Conservation (phyloP, 305 asterid genomes). For the Fraxinus velutina region DNA sequence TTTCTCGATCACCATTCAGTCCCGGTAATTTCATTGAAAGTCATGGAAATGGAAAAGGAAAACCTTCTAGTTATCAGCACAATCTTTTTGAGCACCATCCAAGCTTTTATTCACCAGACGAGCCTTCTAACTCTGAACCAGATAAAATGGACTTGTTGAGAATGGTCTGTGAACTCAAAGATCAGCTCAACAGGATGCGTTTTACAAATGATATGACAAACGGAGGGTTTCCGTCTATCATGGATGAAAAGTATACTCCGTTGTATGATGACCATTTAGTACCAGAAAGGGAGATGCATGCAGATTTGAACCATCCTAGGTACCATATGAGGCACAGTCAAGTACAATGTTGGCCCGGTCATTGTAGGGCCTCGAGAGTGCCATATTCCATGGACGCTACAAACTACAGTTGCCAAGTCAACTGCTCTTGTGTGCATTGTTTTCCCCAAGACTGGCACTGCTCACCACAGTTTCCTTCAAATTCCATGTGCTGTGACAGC, state of each 20-base stretch:
- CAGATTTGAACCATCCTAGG: conserved; percentile 30
- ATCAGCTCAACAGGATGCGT: conserved; percentile 53
- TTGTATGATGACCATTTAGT: conserved; percentile 30
- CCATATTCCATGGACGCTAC: conserved; percentile 58
- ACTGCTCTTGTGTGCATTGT: conserved; percentile 53
- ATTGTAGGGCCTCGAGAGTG: conserved; percentile 33
- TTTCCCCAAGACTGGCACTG: conserved; percentile 45
- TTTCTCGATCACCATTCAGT: conserved; percentile 28
- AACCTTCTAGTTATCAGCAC: conserved; percentile 28
- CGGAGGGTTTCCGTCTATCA: conserved; percentile 22
- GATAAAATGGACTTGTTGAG: conserved; percentile 62
- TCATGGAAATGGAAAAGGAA: conserved; percentile 24
- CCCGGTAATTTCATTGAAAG: conserved; percentile 30
- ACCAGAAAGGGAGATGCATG: conserved; percentile 33
- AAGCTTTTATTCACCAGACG: conserved; percentile 32
- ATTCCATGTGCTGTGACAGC: conserved; percentile 23
- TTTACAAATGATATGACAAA: conserved; percentile 30
- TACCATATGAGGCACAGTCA: conserved; percentile 25
- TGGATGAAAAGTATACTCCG: conserved; percentile 29
- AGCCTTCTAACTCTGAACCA: conserved; percentile 40
- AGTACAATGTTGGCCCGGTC: conserved; percentile 28
- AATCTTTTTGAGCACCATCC: conserved; percentile 38
- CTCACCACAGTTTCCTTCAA: conserved; percentile 50
- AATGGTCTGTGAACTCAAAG: conserved; percentile 66
- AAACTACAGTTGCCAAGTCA: conserved; percentile 38